Evolutionary conservation across 2,329 filamentous ascomycete species (phyloP), one percentile per base, ranked within the genome.

Genomic region (Didymella lethalis): DNA sequence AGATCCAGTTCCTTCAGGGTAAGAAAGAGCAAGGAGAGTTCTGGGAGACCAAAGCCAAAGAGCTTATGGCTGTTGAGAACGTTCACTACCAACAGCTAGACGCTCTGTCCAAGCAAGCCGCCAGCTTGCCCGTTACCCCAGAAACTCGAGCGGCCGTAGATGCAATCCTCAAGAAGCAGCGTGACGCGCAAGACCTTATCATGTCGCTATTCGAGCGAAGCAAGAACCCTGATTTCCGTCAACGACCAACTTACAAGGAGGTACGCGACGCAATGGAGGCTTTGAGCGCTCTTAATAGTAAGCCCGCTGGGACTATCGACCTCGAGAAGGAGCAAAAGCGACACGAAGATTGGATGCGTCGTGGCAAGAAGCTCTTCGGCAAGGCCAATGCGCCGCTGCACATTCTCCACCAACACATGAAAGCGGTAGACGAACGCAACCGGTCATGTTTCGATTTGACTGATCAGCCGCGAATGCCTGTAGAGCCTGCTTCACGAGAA

Each of bases 341-440:
- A 7, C 95, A 98, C 66, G 95, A 99, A 75, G 95, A 99, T 76
- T 99, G 95, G 95, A 99, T 99, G 94, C 87, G 95, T 31, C 92
- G 92, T 71, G 95, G 95, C 49, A 99, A 99, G 80, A 97, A 97
- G 76, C 80, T 99, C 0, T 99, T 99, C 72, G 95, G 95, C 51
- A 99, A 99, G 78, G 95, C 95, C 1, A 99, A 99, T 74, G 95
- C 95, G 1, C 95, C 95, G 1, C 82, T 99, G 12, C 95, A 99
- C 76, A 99, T 99, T 64, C 84, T 99, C 28, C 95, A 94, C 71
- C 90, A 90, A 57, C 94, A 99, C 68, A 93, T 99, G 87, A 90
- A 96, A 67, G 91, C 95, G 72, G 95, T 99, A 3, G 84, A 95
- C 48, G 91, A 93, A 70, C 90, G 93, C 47, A 99, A 99, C 71